Base-by-base conservation (phyloP, 1,139 yeast genomes). In the Debaryomycetaceae sp. region DNA sequence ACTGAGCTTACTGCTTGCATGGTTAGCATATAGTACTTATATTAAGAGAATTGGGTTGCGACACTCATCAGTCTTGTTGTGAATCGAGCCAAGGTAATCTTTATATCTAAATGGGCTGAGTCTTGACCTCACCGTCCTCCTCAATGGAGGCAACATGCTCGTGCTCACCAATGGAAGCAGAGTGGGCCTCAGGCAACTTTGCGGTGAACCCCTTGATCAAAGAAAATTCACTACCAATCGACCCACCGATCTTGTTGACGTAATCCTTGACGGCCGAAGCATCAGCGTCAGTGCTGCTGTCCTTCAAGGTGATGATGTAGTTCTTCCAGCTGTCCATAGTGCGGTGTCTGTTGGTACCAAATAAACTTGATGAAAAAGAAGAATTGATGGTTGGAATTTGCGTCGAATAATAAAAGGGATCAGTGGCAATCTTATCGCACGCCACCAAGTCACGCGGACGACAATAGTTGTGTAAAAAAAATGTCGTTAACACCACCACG, bases 171-270 rank as follows among this genome's bases (percentile, higher is more conserved):
- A 78, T 49, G 6, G 69, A 34, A 13, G 56, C 47, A 23, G 69
- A 58, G 44, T 71, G 78, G 40, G 65, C 39, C 4, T 61, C 49
- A 23, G 84, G 83, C 40, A 78, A 56, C 42, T 71, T 66, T 36
- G 68, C 76, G 31, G 74, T 61, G 45, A 77, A 80, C 1, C 86
- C 89, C 61, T 80, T 80, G 59, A 82, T 78, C 52, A 82, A 61
- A 32, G 71, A 59, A 56, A 72, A 81, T 45, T 81, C 85, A 41
- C 74, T 77, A 35, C 75, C 70, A 46, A 82, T 68, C 31, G 62
- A 62, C 30, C 88, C 91, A 20, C 89, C 89, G 30, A 76, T 47
- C 27, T 65, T 66, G 22, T 40, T 23, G 37, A 67, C 44, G 43
- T 57, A 56, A 30, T 45, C 37, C 43, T 67, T 60, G 37, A 67